Conservation (phyloP, 371 early-diverging fungal species). For the Mucor circinelloides region DNA sequence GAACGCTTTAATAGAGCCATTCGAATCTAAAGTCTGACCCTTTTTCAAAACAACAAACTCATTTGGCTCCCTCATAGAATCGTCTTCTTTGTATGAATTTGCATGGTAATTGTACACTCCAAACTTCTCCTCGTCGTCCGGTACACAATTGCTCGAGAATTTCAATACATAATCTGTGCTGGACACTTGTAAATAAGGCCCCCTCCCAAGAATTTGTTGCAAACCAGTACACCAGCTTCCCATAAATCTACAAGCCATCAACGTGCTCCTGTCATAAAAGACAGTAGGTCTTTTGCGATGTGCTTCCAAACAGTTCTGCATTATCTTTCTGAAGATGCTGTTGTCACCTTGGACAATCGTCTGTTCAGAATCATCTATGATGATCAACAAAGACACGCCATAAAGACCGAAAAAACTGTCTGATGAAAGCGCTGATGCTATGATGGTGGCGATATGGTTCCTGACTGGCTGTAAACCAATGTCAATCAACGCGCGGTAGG, state of each 20-base stretch:
- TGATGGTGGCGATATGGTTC: not conserved
- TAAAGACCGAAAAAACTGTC: not conserved
- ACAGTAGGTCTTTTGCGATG: not conserved
- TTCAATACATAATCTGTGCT: not conserved
- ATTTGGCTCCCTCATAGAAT: not conserved
- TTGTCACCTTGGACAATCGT: not conserved
- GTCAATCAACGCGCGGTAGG: not conserved
- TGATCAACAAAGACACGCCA: not conserved
- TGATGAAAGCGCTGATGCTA: not conserved
- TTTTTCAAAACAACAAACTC: not conserved
- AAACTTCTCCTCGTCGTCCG: not conserved
- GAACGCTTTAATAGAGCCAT: not conserved
- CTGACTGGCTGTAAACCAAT: not conserved
- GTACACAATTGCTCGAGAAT: not conserved
- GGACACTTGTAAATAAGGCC: not conserved
- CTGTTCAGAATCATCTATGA: not conserved
- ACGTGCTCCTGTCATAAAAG: not conserved
- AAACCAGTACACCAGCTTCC: not conserved
- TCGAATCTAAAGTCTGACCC: not conserved
- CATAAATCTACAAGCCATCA: not conserved
- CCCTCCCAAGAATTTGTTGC: not conserved
- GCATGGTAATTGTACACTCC: not conserved
- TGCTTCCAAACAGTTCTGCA: not conserved
- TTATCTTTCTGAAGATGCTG: not conserved
- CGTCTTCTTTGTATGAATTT: not conserved